These are phyloP conservation scores for Sporothrix protearum DNA, from an alignment of 2,329 filamentous ascomycete genomes.

Conservation along the genomic window DNA sequence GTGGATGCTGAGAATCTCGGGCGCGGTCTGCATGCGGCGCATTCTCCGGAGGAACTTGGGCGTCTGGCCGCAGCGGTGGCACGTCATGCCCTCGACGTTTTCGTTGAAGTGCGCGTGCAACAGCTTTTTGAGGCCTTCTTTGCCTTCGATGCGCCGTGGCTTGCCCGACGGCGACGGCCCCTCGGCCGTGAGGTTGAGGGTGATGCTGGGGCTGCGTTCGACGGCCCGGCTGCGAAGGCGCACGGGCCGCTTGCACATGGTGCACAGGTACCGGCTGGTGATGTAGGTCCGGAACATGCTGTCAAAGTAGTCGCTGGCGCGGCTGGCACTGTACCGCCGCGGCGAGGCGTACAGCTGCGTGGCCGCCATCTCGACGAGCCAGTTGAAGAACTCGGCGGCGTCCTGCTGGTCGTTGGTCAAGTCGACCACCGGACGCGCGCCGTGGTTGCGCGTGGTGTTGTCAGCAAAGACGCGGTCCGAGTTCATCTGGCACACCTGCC, in stretches of 20 bases:
- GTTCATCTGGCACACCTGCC: neutral
- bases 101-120: slow-evolving; percentile 3
- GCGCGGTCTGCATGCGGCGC: slow-evolving; percentile 23
- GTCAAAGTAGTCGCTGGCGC: slow-evolving; percentile 2
- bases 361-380: slow-evolving; percentile 18
- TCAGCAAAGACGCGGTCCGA: too few species aligned
- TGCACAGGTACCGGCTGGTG: slow-evolving; percentile 17
- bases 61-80: slow-evolving; percentile 17
- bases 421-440: neutral
- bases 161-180: neutral
- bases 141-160: neutral
- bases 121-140: neutral
- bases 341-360: slow-evolving; percentile 17
- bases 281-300: slow-evolving; percentile 20
- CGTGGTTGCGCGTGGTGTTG: too few species aligned
- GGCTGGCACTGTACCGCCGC: neutral
- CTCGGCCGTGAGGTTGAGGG: neutral
- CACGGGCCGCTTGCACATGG: slow-evolving; percentile 17
- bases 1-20: slow-evolving; percentile 25
- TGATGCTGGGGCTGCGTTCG: slow-evolving; percentile 2
- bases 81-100: neutral
- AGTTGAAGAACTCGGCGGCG: slow-evolving; percentile 18
- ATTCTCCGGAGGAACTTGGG: neutral
- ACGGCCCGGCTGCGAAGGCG: slow-evolving; percentile 4
- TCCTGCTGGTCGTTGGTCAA: slow-evolving; percentile 19